These are phyloP conservation scores for Suhomyces yuchorum DNA, from an alignment of 1,139 yeast species.

Conservation along the genomic window DNA sequence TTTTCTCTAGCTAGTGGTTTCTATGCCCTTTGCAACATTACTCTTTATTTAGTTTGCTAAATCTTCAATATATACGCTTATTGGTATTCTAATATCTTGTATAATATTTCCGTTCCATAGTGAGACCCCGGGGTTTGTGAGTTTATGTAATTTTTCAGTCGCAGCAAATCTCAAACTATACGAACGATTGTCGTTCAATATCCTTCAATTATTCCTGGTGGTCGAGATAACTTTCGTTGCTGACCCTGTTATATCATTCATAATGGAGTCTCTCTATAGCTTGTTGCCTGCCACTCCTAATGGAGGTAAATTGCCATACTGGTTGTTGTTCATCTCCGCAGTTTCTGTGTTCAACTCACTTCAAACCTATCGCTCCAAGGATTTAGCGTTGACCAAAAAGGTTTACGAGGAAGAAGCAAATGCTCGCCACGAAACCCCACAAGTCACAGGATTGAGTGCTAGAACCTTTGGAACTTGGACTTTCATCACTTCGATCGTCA, in stretches of 20 bases:
- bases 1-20: background rate
- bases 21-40: background rate
- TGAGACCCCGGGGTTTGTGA: no score
- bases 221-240: background rate
- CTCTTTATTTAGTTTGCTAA: slow-evolving; percentile 2
- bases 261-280: slow-evolving; percentile 7
- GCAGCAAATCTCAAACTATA: background rate
- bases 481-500: slow-evolving; percentile 75
- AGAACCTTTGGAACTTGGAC: slow-evolving; percentile 99
- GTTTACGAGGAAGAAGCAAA: slow-evolving; percentile 72
- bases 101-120: no score
- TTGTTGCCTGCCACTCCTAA: slow-evolving; percentile 21
- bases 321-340: slow-evolving; percentile 66
- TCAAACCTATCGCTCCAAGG: slow-evolving; percentile 77
- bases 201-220: background rate
- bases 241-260: no score
- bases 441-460: slow-evolving; percentile 76
- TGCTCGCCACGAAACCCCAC: slow-evolving; percentile 27
- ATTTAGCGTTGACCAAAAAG: slow-evolving; percentile 69
- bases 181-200: background rate
- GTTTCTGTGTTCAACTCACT: slow-evolving; percentile 88
- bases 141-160: background rate
- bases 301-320: slow-evolving; percentile 48
- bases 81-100: background rate
- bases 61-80: background rate